phyloP scores from a whole-genome alignment of 2,329 filamentous ascomycete genomes.

The Sporothrix pallida region DNA sequence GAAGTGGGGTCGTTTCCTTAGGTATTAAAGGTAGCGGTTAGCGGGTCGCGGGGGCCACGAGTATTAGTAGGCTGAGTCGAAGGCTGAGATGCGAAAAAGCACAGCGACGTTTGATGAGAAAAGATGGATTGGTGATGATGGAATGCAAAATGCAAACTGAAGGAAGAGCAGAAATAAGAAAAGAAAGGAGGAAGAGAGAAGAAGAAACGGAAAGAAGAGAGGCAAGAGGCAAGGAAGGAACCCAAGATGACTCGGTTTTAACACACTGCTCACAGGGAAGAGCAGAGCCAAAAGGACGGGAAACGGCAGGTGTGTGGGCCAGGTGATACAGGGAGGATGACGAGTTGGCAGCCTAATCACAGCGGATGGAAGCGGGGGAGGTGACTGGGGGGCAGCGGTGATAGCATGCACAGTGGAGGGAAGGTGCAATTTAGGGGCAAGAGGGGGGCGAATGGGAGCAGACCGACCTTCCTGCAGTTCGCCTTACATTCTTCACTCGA shows the following conservation, averaged over 20 bases:
- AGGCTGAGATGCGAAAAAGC: not conserved
- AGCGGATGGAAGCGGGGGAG: constrained; percentile 19
- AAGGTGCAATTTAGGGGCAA: constrained; percentile 9
- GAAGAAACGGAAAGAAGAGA: not conserved
- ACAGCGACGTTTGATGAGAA: not conserved
- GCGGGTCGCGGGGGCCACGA: not conserved
- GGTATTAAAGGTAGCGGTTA: not conserved
- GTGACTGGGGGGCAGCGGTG: not conserved
- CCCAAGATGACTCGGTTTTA: constrained; percentile 22
- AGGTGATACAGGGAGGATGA: constrained; percentile 38
- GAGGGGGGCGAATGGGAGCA: not conserved
- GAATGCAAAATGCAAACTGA: not conserved
- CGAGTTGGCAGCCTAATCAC: constrained; percentile 37
- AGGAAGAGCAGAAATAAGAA: not conserved
- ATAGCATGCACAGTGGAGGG: constrained; percentile 7
- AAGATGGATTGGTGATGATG: constrained; percentile 4
- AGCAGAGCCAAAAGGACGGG: constrained; percentile 6
- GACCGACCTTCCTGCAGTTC: not conserved
- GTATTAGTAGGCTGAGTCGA: too few relatives aligned
- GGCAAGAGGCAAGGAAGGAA: not conserved
- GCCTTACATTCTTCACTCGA: constrained; percentile 10
- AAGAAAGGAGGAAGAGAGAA: not conserved
- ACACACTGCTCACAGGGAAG: too few relatives aligned
- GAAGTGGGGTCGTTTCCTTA: constrained; percentile 21
- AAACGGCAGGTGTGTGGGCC: constrained; percentile 29